Evolutionary conservation across 1,139 yeast genomes (phyloP).

Genomic region (Yamadazyma taylorii): DNA sequence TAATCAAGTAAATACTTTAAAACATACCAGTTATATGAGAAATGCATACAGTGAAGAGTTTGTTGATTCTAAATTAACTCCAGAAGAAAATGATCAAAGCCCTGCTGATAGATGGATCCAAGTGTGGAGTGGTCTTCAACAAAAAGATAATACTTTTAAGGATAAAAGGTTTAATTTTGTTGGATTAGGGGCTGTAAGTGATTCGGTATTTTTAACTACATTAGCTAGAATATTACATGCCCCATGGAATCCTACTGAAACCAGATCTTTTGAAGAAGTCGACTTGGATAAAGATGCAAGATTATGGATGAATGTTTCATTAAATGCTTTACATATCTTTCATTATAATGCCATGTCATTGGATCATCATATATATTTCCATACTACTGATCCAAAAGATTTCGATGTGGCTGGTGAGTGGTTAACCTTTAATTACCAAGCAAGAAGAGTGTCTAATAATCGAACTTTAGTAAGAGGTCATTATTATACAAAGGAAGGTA

Average conservation of each 20-base stretch:
- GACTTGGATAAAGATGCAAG: conserved; percentile 38
- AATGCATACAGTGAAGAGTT: conserved; percentile 44
- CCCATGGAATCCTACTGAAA: conserved; percentile 46
- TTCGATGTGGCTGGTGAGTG: conserved; percentile 42
- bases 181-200: conserved; percentile 43
- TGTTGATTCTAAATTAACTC: conserved; percentile 30
- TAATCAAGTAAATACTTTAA: conserved; percentile 25
- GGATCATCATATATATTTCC: conserved; percentile 49
- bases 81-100: conserved; percentile 31
- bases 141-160: conserved; percentile 25
- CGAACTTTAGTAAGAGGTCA: conserved; percentile 42
- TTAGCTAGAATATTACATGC: conserved; percentile 43
- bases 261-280: conserved; percentile 30
- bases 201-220: conserved; percentile 43
- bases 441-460: conserved; percentile 35
- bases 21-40: conserved; percentile 41
- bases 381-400: conserved; percentile 23
- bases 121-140: conserved; percentile 38
- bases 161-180: conserved; percentile 35
- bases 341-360: conserved; percentile 51
- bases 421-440: conserved; percentile 41
- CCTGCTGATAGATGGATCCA: conserved; percentile 46
- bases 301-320: conserved; percentile 29
- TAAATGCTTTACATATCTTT: conserved; percentile 41
- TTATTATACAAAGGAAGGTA: conserved; percentile 33